Evolutionary conservation across 2,329 filamentous ascomycete species (phyloP), one percentile per base, ranked within the genome.

Genomic region (Xylariaceae sp.): DNA sequence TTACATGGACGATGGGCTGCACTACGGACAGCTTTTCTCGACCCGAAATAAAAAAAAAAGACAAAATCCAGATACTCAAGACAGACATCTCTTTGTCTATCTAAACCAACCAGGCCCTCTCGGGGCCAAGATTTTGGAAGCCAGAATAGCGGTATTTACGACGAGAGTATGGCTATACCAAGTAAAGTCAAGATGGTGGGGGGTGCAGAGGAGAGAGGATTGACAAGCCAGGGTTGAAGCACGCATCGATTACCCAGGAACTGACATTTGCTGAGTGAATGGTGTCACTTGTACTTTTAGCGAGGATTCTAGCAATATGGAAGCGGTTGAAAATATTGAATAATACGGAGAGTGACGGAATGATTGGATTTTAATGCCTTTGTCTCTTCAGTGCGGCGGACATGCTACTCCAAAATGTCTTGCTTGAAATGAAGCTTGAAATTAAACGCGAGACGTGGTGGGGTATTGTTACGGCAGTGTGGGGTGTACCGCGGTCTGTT

Each of bases 131-230:
- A 45, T 54, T 55, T 55, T 51, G 50, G 51, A 49, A 46, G 45
- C 44, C 36, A 55, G 43, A 46, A 51, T 52, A 55, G 51, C 49
- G 48, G 48, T 55, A 54, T 57, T 48, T 56, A 52, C 49, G 50
- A 50, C 37, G 47, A 48, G 45, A 43, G 38, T 43, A 53, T 45
- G 51, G 46, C 47, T 35, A 17, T 17, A 39, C 38, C 33, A 40
- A 37, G 34, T 35, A 36, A 43, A 50, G 36, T 39, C 14, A 17
- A 33, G 41, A 31, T 40, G 34, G 41, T 42, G 39, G 43, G 43
- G 41, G 35, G 44, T 41, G 40, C 42, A 36, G 40, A 44, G 42
- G 31, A 43, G 46, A 43, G 37, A 17, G 51, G 45, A 45, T 34
- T 49, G 34, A 40, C 36, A 38, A 33, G 30, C 36, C 29, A 21